Evolutionary conservation across 148 eudicot genomes (phyloP), one percentile per base, ranked within the genome.

Genomic region (Camellia lanceoleosa): DNA sequence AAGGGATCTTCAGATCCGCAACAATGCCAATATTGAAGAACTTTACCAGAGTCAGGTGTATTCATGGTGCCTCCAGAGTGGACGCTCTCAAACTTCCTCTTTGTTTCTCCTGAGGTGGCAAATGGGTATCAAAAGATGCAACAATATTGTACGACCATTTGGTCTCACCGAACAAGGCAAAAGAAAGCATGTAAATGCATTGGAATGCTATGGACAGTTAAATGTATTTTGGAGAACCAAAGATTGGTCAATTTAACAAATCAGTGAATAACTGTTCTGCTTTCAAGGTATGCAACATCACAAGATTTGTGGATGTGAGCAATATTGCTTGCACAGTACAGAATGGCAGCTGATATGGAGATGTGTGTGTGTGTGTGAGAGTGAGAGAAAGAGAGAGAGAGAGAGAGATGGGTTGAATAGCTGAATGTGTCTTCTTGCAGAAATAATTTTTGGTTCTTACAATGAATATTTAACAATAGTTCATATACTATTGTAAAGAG

Each of bases 1-100:
- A 94, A 94, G 14, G 92, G 93, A 87, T 97, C 97, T 86, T 97
- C 99, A 46, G 98, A 92, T n/a, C 95, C 99, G 85, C 99, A 97
- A 79, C 99, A 97, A 83, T 97, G 99, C 99, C 99, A 97, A 78
- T 97, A 97, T 66, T 97, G 90, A 47, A 87, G 66, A 62, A 97
- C 95, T 89, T 92, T 87, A 44, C 99, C 99, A 0, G 93, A 82
- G 52, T 90, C 90, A 0, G 97, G 95, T 23, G 98, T 94, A 80
- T 85, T 77, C 97, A 97, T 85, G 49, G 98, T 92, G 74, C 99
- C 99, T 49, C 99, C 99, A 7, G 88, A 72, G 79, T 93, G 84
- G 10, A 93, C 99, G 51, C 99, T 92, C 90, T 96, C 99, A 64
- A 96, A 96, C 82, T 96, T 97, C 84, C 99, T 92, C 85, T 78